Conservation (phyloP, 1,139 yeast species). For the Magnusiomyces sp. region DNA sequence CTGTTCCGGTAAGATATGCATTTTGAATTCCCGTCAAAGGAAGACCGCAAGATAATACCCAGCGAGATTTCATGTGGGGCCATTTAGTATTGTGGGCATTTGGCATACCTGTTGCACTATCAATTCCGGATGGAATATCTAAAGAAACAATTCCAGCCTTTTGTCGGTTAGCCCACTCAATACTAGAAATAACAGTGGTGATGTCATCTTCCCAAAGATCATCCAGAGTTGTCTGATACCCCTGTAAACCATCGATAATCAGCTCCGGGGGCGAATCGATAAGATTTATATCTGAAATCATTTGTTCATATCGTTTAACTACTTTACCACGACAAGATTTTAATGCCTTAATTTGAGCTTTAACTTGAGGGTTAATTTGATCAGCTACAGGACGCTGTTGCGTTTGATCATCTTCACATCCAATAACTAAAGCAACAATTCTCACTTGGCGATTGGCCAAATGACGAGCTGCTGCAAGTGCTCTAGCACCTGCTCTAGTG, state of each 20-base stretch:
- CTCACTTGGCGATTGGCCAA: constrained; percentile 66
- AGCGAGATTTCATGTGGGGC: constrained; percentile 34
- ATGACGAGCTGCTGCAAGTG: constrained; percentile 74
- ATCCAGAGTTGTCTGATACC: constrained; percentile 63
- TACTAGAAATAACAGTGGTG: constrained; percentile 38
- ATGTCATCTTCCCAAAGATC: constrained; percentile 44
- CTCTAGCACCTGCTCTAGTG: constrained; percentile 65
- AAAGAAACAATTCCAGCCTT: constrained; percentile 53
- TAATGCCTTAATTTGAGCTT: constrained; percentile 46
- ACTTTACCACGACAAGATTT: constrained; percentile 47
- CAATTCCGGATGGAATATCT: constrained; percentile 79
- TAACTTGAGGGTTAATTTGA: constrained; percentile 27
- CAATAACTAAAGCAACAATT: constrained; percentile 50
- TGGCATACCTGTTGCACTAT: constrained; percentile 68
- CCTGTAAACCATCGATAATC: constrained; percentile 74
- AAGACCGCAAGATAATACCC: constrained; percentile 65
- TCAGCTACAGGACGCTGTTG: neutral
- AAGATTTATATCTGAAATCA: constrained; percentile 34
- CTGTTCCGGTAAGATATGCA: constrained; percentile 43
- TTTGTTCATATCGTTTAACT: constrained; percentile 33
- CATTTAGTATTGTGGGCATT: constrained; percentile 10
- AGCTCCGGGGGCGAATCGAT: constrained; percentile 71
- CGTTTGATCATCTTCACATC: constrained; percentile 19
- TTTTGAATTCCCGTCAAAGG: constrained; percentile 61
- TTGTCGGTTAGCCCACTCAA: constrained; percentile 62